Base-by-base conservation (phyloP, 176 grass and related monocot genomes). In the Rhipidocladum racemiflorum region DNA sequence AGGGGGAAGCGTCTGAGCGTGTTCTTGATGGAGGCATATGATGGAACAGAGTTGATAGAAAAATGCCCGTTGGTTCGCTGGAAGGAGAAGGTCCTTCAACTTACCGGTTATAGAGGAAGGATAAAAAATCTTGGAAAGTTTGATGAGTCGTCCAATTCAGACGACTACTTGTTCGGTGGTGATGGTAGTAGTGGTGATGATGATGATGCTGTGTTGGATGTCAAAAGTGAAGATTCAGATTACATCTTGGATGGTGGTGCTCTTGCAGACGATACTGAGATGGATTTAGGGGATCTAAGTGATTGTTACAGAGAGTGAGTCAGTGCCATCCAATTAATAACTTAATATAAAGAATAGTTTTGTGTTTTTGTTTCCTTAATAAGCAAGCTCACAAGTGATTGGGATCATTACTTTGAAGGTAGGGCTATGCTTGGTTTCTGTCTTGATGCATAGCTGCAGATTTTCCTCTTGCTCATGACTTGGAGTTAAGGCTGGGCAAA, bases 21-120 rank as follows among this genome's bases (percentile, higher is more conserved):
- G 51, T 94, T 97, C 82, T 86, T 94, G 75, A 92, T 84, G 6
- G 90, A 94, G 85, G 92, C 92, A 65, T 97, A 97, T 68, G 82
- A 97, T 14, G 82, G 91, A 53, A 88, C 85, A 27, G 87, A 94
- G 62, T 77, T 94, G 81, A 83, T 86, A 43, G 79, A 90, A 45
- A 94, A 92, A 66, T 87, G 76, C 38, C 89, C 87, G 0, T 83
- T 97, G 78, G 85, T 97, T 21, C 61, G 25, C 45, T 97, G 94
- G 89, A 94, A 83, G 82, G 87, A 94, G 77, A 97, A 92, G 42
- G 45, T 97, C 43, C 91, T 94, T 35, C 82, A 72, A 45, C 85
- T 92, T 84, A 92, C 82, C 32, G 83, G 83, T 69, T 89, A 94
- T 42, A 90, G 85, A 94, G 91, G 91, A 56, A 90, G 77, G 38